Conservation (phyloP, 2,329 filamentous ascomycete genomes). For the Aureobasidium mangrovei region DNA sequence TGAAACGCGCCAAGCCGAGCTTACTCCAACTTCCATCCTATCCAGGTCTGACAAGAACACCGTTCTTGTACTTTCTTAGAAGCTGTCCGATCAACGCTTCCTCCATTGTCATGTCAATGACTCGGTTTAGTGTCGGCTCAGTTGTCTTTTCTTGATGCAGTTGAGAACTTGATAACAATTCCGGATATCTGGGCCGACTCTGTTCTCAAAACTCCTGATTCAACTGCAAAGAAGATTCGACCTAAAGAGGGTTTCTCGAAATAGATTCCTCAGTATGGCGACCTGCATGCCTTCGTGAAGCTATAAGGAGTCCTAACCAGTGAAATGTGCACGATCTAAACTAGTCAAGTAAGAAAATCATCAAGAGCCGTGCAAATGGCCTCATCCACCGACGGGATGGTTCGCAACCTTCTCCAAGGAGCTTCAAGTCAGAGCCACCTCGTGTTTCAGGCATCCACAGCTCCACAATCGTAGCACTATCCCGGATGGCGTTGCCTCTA, state of each 20-base stretch:
- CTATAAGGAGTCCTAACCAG: not conserved
- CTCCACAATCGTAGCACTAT: slow-evolving; percentile 9
- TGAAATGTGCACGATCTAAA: not conserved
- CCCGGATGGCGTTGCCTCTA: not conserved
- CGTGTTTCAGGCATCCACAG: slow-evolving; percentile 1
- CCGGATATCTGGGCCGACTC: not conserved
- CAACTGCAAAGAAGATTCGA: not conserved
- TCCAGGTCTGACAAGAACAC: not conserved
- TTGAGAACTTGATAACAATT: not conserved
- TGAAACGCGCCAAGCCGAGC: slow-evolving; percentile 5
- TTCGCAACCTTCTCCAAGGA: not conserved
- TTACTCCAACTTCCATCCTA: slow-evolving; percentile 2
- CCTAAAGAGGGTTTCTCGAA: not conserved
- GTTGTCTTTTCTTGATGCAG: not conserved
- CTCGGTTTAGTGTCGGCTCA: not conserved
- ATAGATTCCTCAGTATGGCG: not conserved
- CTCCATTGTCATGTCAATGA: not conserved
- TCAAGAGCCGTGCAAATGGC: slow-evolving; percentile 3
- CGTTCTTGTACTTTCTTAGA: not conserved
- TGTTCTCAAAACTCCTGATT: not conserved
- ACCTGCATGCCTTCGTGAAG: not conserved
- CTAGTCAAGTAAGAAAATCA: not conserved
- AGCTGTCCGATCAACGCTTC: not conserved
- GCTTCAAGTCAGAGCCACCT: not conserved
- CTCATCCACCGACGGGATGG: not conserved